These are phyloP conservation scores for Fusarium sp. DNA, from an alignment of 2,329 filamentous ascomycete genomes.

Conservation along the genomic window DNA sequence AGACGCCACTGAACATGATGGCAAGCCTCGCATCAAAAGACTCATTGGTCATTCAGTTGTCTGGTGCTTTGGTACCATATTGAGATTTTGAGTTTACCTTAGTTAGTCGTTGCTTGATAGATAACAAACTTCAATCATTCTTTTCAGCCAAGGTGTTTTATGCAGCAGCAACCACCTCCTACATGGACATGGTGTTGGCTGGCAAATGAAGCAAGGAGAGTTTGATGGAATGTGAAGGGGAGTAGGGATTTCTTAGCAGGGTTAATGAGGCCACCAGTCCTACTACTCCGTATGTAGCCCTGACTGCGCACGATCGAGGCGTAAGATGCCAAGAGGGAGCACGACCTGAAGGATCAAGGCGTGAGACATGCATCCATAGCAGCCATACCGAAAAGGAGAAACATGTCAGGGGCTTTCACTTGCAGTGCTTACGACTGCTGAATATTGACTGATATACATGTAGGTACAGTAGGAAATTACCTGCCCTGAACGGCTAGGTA, in stretches of 20 bases:
- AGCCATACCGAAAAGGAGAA: background rate
- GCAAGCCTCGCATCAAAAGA: constrained; percentile 15
- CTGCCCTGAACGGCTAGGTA: too few relatives aligned
- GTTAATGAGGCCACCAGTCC: too few relatives aligned
- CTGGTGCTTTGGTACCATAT: constrained; percentile 33
- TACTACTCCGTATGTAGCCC: too few relatives aligned
- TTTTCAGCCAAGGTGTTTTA: constrained; percentile 15
- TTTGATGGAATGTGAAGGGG: constrained; percentile 10
- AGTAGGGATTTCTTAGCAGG: background rate
- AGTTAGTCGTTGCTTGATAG: constrained; percentile 41
- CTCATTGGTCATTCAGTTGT: constrained; percentile 17
- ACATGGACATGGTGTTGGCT: too few relatives aligned
- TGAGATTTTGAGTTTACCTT: constrained; percentile 33
- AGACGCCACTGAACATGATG: constrained; percentile 11
- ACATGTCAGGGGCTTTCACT: background rate
- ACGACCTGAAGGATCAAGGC: background rate
- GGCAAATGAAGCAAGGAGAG: background rate
- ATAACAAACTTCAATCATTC: constrained; percentile 40
- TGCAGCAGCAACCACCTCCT: background rate
- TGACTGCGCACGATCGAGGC: too few relatives aligned
- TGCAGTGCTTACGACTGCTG: too few relatives aligned
- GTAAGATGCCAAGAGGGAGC: background rate
- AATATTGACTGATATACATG: too few relatives aligned
- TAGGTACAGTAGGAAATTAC: too few relatives aligned
- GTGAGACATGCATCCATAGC: background rate